Conservation (phyloP, 805 yeast species). For the Wickerhamomyces xylosicus region DNA sequence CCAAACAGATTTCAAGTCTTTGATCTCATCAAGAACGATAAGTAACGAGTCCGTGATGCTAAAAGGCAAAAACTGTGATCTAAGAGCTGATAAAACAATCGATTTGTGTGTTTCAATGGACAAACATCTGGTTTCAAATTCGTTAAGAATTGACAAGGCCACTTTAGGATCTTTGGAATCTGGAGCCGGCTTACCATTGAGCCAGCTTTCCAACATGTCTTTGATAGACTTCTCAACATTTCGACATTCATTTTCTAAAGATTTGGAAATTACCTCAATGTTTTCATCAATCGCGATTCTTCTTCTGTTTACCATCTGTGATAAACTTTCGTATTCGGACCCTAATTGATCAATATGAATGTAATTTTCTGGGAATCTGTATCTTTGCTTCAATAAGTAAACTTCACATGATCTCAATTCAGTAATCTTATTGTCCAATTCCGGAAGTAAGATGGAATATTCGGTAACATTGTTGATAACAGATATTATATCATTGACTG, state of each 20-base stretch:
- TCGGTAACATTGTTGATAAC: constrained; percentile 29
- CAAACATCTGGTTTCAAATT: constrained; percentile 22
- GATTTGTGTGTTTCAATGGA: constrained; percentile 11
- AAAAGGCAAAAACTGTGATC: constrained; percentile 24
- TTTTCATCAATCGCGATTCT: constrained; percentile 29
- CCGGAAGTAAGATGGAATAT: constrained; percentile 9
- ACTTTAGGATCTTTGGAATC: constrained; percentile 28
- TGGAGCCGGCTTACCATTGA: constrained; percentile 32
- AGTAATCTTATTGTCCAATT: constrained; percentile 3
- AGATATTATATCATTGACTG: constrained; percentile 15
- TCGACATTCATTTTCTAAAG: constrained; percentile 29
- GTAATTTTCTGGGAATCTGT: constrained; percentile 43
- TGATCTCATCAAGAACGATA: constrained; percentile 35
- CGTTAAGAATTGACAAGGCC: constrained; percentile 27
- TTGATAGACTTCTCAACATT: constrained; percentile 24
- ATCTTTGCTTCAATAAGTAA: constrained; percentile 32
- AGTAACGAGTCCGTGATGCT: constrained; percentile 20
- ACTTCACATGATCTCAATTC: constrained; percentile 23
- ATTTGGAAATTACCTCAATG: constrained; percentile 29
- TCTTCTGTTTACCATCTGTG: constrained; percentile 27
- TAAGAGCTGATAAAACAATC: constrained; percentile 21
- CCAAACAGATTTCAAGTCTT: constrained; percentile 57
- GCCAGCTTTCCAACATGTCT: constrained; percentile 35
- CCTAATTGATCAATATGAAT: constrained; percentile 54
- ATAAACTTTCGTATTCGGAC: constrained; percentile 32